phyloP scores from a whole-genome alignment of 768 basidiomycete genomes.

The Boletus sp. region DNA sequence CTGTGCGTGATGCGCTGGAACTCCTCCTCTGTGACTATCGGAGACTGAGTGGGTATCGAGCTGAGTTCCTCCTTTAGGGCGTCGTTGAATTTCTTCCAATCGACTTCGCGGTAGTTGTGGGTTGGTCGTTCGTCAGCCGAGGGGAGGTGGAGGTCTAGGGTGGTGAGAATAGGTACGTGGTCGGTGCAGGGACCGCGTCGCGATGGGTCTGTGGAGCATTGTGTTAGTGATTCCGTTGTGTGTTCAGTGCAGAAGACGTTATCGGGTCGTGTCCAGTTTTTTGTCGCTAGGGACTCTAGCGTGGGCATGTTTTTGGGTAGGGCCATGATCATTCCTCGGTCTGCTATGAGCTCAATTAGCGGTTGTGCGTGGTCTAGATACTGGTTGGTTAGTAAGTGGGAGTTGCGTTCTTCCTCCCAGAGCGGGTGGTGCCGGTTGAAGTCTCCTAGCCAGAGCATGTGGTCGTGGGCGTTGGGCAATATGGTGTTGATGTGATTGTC shows the following conservation, averaged over 20 bases:
- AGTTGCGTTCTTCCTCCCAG: not conserved
- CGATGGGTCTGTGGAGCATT: not conserved
- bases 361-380: not conserved
- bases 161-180: conserved; percentile 9
- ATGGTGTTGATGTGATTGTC: not conserved
- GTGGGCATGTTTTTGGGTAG: conserved; percentile 38
- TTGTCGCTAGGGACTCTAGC: conserved; percentile 23
- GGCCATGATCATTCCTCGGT: conserved; percentile 32
- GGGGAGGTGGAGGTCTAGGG: rapidly evolving
- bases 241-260: conserved; percentile 14
- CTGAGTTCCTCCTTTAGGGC: not conserved
- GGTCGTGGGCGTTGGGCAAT: not conserved
- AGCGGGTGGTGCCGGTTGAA: not conserved
- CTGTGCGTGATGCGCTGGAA: not conserved
- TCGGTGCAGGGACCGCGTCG: not conserved
- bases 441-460: not conserved
- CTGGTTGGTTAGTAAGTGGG: not conserved
- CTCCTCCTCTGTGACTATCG: not conserved
- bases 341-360: not conserved
- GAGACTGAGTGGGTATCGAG: not conserved
- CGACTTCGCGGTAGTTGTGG: not conserved
- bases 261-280: conserved; percentile 24
- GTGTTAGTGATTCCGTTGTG: rapidly evolving
- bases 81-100: not conserved
- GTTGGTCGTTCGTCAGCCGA: not conserved